phyloP scores from a whole-genome alignment of 495 filamentous ascomycete species.

The Xylaria telfairii region DNA sequence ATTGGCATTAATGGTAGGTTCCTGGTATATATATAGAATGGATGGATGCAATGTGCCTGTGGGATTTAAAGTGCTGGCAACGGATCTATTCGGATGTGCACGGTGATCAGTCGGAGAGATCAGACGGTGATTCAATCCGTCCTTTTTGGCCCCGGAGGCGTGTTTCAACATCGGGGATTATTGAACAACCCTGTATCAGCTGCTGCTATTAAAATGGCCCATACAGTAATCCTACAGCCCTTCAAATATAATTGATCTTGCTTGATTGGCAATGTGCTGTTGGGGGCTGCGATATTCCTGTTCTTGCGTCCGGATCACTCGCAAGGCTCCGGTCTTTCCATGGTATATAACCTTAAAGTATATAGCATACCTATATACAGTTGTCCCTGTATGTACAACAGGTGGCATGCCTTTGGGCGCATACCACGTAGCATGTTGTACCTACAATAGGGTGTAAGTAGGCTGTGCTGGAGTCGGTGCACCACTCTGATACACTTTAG shows the following conservation, averaged over 20 bases:
- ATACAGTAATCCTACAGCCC: background rate
- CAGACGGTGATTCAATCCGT: constrained; percentile 14
- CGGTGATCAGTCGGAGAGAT: constrained; percentile 12
- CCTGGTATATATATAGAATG: background rate
- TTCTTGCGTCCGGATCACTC: background rate
- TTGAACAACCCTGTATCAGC: background rate
- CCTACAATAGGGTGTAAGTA: background rate
- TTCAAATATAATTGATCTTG: background rate
- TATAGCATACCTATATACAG: too few relatives aligned
- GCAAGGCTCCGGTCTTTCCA: background rate
- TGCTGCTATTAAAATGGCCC: background rate
- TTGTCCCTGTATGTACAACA: too few relatives aligned
- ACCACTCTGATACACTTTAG: background rate
- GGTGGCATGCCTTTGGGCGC: background rate
- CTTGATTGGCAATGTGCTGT: background rate
- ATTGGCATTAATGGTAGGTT: background rate
- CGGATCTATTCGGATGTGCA: constrained; percentile 12
- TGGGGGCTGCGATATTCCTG: background rate
- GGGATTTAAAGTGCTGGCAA: background rate
- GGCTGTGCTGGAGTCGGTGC: constrained; percentile 6
- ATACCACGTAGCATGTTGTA: background rate
- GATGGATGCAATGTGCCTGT: background rate
- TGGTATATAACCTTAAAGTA: background rate
- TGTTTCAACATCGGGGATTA: constrained; percentile 4
- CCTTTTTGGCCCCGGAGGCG: constrained; percentile 4